These are phyloP conservation scores for Discostella stelligera DNA, from an alignment of 352 stramenopile species.

Conservation along the genomic window DNA sequence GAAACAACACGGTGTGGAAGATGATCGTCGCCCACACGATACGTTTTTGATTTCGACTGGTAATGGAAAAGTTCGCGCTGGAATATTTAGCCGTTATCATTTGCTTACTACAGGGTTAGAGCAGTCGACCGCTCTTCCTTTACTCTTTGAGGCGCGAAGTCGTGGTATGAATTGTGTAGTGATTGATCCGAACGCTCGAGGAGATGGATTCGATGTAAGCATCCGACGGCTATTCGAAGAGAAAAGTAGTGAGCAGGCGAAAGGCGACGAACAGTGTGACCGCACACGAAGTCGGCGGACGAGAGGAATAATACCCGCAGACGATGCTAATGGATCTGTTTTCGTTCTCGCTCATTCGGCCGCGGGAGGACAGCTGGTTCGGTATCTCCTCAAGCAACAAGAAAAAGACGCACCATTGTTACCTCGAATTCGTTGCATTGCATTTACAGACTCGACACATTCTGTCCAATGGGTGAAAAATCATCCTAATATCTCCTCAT, in stretches of 20 bases:
- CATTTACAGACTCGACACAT: conserved; percentile 78
- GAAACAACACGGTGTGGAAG: neutral
- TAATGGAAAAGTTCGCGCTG: conserved; percentile 52
- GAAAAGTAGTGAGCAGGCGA: neutral
- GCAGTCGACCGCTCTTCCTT: conserved; percentile 35
- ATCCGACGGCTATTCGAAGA: conserved; percentile 39
- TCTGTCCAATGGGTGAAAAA: conserved; percentile 72
- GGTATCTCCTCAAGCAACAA: conserved; percentile 58
- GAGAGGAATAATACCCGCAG: conserved; percentile 13
- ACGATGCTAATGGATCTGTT: conserved; percentile 26
- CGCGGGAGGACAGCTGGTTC: conserved; percentile 59
- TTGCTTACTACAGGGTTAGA: conserved; percentile 53
- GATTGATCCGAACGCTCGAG: conserved; percentile 55
- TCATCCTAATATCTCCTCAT: conserved; percentile 44
- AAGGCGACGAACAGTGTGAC: conserved; percentile 4
- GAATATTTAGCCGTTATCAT: conserved; percentile 47
- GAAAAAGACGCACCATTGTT: conserved; percentile 26
- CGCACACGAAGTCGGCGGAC: neutral
- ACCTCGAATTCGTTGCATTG: conserved; percentile 60
- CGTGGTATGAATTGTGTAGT: conserved; percentile 47
- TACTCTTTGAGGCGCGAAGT: conserved; percentile 36
- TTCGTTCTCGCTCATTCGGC: conserved; percentile 74
- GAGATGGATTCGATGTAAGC: conserved; percentile 41
- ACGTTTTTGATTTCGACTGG: conserved; percentile 52
- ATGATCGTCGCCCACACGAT: conserved; percentile 18